Conservation (phyloP, 345 rosid species). For the Nephelium lappaceum region DNA sequence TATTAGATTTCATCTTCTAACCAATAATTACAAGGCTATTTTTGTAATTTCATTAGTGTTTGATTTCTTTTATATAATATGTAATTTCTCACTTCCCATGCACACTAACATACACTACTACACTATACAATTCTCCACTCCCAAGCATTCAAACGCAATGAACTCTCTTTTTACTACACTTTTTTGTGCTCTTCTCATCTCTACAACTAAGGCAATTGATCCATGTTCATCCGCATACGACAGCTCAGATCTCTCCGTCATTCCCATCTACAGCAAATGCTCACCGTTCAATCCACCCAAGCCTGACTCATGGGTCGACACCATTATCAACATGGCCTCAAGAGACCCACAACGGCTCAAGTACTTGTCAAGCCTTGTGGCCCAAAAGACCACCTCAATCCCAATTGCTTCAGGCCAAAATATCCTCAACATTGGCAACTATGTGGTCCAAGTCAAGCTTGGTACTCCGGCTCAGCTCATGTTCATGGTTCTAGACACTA, state of each 20-base stretch:
- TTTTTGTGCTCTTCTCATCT: constrained; percentile 43
- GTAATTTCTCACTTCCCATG: constrained; percentile 18
- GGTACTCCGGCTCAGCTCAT: constrained; percentile 81
- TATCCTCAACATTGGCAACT: constrained; percentile 52
- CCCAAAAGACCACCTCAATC: constrained; percentile 50
- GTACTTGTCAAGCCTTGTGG: constrained; percentile 55
- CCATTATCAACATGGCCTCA: constrained; percentile 69
- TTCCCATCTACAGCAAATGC: constrained; percentile 74
- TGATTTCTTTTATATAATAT: constrained; percentile 16
- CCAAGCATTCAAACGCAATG: constrained; percentile 34
- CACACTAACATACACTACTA: not conserved
- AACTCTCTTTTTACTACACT: constrained; percentile 31
- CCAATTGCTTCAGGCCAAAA: constrained; percentile 74
- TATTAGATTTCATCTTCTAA: not conserved
- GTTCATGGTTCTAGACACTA: constrained; percentile 87
- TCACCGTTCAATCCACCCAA: constrained; percentile 67
- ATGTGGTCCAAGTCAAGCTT: constrained; percentile 67
- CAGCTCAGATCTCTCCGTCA: constrained; percentile 55
- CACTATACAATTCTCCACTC: not conserved
- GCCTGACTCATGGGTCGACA: constrained; percentile 53
- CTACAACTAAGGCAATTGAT: constrained; percentile 41
- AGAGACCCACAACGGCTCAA: constrained; percentile 62
- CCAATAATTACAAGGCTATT: constrained; percentile 35
- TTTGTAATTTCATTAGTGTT: constrained; percentile 20
- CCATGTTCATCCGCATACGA: constrained; percentile 48